Evolutionary conservation across 73 alveolate genomes (phyloP).

Genomic region (Paramecium biaurelia): DNA sequence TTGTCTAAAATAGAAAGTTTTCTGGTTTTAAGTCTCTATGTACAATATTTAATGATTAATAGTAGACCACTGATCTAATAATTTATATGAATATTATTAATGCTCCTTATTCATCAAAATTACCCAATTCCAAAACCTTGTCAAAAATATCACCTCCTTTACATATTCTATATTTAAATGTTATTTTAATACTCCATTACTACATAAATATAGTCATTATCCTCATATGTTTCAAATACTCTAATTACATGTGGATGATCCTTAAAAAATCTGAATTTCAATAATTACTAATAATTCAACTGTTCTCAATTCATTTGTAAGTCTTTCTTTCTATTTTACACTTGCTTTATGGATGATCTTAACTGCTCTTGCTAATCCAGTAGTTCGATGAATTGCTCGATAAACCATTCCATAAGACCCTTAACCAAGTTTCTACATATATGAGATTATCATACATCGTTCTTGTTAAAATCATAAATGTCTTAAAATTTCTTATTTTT

Average conservation of each 20-base stretch:
- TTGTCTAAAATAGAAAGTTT: constrained; percentile 39
- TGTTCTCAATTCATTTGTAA: not conserved
- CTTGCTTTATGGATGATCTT: constrained; percentile 4
- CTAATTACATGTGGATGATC: constrained; percentile 47
- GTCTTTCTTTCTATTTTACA: constrained; percentile 8
- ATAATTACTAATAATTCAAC: constrained; percentile 23
- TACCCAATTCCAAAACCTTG: constrained; percentile 46
- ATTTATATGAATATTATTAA: constrained; percentile 31
- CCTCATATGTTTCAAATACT: constrained; percentile 59
- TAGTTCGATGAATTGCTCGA: not conserved
- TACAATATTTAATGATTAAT: constrained; percentile 45
- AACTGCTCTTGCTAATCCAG: not conserved
- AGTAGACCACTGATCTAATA: constrained; percentile 47
- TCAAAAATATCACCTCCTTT: constrained; percentile 65
- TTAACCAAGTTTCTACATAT: not conserved
- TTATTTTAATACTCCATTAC: constrained; percentile 46
- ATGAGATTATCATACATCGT: not conserved
- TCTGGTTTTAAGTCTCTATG: constrained; percentile 61
- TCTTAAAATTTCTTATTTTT: not conserved
- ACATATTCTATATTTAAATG: constrained; percentile 38
- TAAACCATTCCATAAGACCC: constrained; percentile 11
- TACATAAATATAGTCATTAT: constrained; percentile 55
- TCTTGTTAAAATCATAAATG: not conserved
- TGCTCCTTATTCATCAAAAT: constrained; percentile 47
- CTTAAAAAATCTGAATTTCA: not conserved